These are phyloP conservation scores for Trichoderma atroviride DNA, from an alignment of 2,329 filamentous ascomycete genomes.

Conservation along the genomic window DNA sequence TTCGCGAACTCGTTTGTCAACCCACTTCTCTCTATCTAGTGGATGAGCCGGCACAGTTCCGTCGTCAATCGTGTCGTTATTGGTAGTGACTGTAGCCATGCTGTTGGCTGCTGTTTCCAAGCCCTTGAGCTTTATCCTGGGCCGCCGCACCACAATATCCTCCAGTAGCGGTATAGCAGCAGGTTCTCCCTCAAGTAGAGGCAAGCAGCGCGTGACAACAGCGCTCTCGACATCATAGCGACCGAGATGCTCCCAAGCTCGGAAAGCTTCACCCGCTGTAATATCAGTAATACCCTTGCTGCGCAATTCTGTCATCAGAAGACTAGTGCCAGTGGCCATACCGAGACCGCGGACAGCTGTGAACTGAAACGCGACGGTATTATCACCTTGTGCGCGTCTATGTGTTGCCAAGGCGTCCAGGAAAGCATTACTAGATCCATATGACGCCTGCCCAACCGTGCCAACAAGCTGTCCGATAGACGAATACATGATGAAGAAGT, in stretches of 20 bases:
- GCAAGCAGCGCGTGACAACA: conserved; percentile 22
- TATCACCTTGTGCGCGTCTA: neutral
- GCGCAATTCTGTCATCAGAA: conserved; percentile 22
- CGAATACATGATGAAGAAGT: conserved; percentile 23
- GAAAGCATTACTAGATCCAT: conserved; percentile 20
- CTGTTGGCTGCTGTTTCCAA: neutral
- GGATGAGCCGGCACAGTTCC: neutral
- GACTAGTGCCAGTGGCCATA: conserved; percentile 25
- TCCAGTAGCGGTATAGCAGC: conserved; percentile 1
- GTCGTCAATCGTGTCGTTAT: neutral
- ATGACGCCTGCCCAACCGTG: conserved; percentile 13
- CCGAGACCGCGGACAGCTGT: conserved; percentile 19
- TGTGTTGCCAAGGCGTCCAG: conserved; percentile 15
- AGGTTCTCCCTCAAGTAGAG: conserved; percentile 21
- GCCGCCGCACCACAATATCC: conserved; percentile 18
- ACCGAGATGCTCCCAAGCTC: conserved; percentile 23
- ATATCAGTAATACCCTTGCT: conserved; percentile 28
- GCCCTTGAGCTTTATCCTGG: neutral
- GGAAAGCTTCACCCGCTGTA: conserved; percentile 26
- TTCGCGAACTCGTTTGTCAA: neutral
- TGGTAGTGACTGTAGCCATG: neutral
- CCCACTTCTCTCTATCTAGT: neutral
- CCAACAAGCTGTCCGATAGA: conserved; percentile 21
- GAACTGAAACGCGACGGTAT: conserved; percentile 9
- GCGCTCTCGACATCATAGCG: conserved; percentile 20